Evolutionary conservation across 1,284 basidiomycete genomes (phyloP).

Genomic region (Pascua sp.): DNA sequence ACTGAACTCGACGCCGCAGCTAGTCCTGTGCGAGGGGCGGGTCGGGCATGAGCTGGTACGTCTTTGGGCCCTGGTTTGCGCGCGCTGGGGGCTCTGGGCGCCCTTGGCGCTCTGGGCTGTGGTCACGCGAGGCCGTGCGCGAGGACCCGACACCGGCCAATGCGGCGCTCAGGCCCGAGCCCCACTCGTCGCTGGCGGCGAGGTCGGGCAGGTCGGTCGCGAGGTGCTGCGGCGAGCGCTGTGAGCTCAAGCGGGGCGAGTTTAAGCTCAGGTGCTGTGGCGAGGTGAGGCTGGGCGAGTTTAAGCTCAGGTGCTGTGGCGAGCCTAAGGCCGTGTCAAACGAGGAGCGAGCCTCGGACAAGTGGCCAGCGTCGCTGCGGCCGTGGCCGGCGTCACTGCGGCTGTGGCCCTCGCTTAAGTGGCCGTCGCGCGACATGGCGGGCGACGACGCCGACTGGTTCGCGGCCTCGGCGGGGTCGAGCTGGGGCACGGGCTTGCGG

Average conservation of each 20-base stretch:
- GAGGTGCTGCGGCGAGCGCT: not conserved
- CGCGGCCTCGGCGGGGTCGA: slow-evolving; percentile 1
- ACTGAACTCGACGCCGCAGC: not conserved
- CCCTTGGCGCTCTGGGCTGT: not conserved
- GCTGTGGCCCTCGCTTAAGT: not conserved
- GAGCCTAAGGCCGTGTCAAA: too few species aligned
- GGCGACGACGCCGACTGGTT: not conserved
- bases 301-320: too few species aligned
- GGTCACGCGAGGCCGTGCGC: not conserved
- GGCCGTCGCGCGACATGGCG: not conserved
- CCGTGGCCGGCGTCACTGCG: not conserved
- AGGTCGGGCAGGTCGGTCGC: slow-evolving; percentile 1
- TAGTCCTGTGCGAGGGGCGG: slow-evolving; percentile 13
- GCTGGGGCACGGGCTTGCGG: slow-evolving; percentile 20
- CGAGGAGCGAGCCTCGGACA: too few species aligned
- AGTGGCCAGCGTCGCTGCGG: not conserved
- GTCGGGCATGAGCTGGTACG: slow-evolving; percentile 17
- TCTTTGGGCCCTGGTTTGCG: not conserved
- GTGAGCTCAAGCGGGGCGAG: too few species aligned
- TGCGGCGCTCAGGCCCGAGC: slow-evolving; percentile 12
- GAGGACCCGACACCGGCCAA: not conserved
- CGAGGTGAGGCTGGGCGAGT: too few species aligned
- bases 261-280: too few species aligned
- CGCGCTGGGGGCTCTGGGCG: too few species aligned
- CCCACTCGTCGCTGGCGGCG: slow-evolving; percentile 10